Percentiles rank a stretch among this genome's conserved stretches.
These are phyloP conservation scores for Stereum hirsutum DNA, from an alignment of 1,284 basidiomycete species.

Conservation along the genomic window DNA sequence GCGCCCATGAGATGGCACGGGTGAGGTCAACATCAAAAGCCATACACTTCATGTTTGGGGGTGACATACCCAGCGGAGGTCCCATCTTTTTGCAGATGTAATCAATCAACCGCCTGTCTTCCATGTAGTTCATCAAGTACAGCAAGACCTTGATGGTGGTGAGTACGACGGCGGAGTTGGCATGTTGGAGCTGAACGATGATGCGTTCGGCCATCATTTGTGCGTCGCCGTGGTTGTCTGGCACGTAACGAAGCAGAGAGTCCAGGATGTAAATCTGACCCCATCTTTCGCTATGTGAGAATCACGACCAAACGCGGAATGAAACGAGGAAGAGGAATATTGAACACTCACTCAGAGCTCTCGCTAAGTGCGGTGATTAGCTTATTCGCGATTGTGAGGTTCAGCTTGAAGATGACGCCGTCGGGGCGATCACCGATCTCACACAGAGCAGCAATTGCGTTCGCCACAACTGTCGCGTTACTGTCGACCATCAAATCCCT, in stretches of 20 bases:
- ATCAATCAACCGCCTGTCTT: conserved; percentile 78
- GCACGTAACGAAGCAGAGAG: conserved; percentile 87
- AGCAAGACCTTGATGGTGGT: conserved; percentile 93
- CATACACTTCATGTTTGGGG: not conserved
- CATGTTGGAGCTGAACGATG: conserved; percentile 84
- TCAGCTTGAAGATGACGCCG: conserved; percentile 83
- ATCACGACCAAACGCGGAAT: conserved; percentile 1
- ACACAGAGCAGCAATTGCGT: conserved; percentile 89
- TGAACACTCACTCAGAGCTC: conserved; percentile 77
- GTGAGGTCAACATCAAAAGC: not conserved
- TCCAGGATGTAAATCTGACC: conserved; percentile 99
- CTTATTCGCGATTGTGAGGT: conserved; percentile 76
- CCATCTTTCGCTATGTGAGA: conserved; percentile 57
- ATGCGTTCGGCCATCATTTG: conserved; percentile 93
- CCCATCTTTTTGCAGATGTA: conserved; percentile 96
- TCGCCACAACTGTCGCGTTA: conserved; percentile 92
- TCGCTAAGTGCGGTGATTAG: conserved; percentile 79
- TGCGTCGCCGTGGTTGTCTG: conserved; percentile 81
- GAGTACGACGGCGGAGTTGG: conserved; percentile 91
- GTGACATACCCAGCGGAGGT: conserved; percentile 77
- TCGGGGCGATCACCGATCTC: conserved; percentile 89
- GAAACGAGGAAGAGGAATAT: conserved; percentile 1
- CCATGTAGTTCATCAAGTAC: conserved; percentile 99
- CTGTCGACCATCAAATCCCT: conserved; percentile 85
- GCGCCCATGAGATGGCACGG: conserved; percentile 6